phyloP scores from a whole-genome alignment of 2,329 filamentous ascomycete genomes.

The Ceratocystis colombiana region DNA sequence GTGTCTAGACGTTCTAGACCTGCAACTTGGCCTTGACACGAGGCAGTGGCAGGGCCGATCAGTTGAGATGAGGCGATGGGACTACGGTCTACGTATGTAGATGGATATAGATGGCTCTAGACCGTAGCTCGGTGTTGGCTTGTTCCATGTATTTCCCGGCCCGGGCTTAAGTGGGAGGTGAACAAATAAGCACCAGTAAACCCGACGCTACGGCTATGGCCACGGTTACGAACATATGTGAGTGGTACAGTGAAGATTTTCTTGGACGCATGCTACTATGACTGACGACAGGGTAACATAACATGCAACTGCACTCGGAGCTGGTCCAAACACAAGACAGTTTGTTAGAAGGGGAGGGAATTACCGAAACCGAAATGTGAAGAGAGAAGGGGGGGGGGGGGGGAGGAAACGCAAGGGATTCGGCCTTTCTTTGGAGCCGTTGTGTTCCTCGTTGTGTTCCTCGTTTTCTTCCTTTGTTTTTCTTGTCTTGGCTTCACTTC shows the following conservation, averaged over 20 bases:
- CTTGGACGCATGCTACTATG: not conserved
- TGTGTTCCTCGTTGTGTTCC: too few species aligned
- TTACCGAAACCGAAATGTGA: not conserved
- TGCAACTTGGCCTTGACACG: not conserved
- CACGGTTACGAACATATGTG: not conserved
- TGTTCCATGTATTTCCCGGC: not conserved
- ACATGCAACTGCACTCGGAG: not conserved
- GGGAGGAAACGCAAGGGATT: constrained; percentile 1
- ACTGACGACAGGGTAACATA: not conserved
- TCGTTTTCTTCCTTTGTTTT: not conserved
- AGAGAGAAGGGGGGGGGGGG: not conserved
- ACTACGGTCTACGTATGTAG: not conserved
- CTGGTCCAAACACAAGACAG: not conserved
- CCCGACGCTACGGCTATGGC: not conserved
- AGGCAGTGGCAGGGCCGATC: constrained; percentile 11
- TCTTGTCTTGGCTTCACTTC: constrained; percentile 1
- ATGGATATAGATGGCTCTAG: not conserved
- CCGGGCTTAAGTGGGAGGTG: not conserved
- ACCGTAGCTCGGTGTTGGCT: not conserved
- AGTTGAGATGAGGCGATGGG: not conserved
- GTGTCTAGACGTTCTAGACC: constrained; percentile 6
- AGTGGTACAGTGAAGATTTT: not conserved
- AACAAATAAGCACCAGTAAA: not conserved
- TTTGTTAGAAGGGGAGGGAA: too few species aligned
- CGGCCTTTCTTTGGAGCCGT: not conserved